A percentile compares a stretch with the other conserved stretches of the same genome.
Conservation (phyloP, 2,329 filamentous ascomycete species). For the Colletotrichum cereale region DNA sequence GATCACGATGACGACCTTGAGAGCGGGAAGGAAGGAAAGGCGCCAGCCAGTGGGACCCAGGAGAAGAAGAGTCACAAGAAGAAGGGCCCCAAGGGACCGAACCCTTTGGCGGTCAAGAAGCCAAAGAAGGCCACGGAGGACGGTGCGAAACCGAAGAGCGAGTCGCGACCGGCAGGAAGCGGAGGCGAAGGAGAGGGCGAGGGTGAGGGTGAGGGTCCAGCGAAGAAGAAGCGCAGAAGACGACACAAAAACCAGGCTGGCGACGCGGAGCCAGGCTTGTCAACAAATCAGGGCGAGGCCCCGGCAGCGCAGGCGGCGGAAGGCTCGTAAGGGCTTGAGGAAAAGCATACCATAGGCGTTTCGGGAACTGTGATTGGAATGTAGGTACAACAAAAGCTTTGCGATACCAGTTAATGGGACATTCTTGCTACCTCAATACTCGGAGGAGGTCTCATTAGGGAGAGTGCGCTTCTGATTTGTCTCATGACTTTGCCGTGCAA, state of each 20-base stretch:
- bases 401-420: constrained; percentile 35
- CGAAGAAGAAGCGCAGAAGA: constrained; percentile 54
- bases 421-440: constrained; percentile 12
- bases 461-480: constrained; percentile 16
- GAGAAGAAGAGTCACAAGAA: constrained; percentile 67
- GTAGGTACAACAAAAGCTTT: constrained; percentile 35
- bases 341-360: constrained; percentile 33
- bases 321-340: constrained; percentile 21
- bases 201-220: constrained; percentile 41
- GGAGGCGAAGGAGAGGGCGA: constrained; percentile 2
- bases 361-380: constrained; percentile 33
- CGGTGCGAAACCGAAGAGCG: constrained; percentile 44
- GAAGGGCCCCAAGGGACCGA: constrained; percentile 75
- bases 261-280: constrained; percentile 48
- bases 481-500: background rate
- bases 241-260: constrained; percentile 49
- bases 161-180: constrained; percentile 43
- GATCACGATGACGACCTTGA: constrained; percentile 54
- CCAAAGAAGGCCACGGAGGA: constrained; percentile 62
- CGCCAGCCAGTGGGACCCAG: constrained; percentile 34
- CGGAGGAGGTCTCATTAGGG: background rate
- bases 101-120: constrained; percentile 79
- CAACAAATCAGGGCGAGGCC: constrained; percentile 40
- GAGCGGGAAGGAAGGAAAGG: constrained; percentile 43
- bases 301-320: constrained; percentile 36